These are phyloP conservation scores for Mollisia scopiformis DNA, from an alignment of 2,329 filamentous ascomycete species.

Conservation along the genomic window DNA sequence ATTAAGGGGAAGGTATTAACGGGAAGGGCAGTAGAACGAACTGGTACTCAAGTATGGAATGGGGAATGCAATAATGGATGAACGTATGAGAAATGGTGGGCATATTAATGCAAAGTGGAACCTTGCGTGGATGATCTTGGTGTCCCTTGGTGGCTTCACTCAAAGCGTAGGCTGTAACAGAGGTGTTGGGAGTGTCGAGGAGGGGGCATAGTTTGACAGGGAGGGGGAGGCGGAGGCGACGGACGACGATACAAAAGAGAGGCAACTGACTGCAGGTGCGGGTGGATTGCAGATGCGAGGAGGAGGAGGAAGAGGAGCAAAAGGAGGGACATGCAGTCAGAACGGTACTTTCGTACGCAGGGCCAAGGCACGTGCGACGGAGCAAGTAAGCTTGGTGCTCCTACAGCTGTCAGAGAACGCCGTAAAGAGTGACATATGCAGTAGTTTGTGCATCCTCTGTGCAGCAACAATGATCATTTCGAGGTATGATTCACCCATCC, in stretches of 20 bases:
- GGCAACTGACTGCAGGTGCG: background rate
- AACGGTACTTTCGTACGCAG: no score
- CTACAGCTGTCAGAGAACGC: no score
- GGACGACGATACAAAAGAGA: background rate
- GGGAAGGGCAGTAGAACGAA: constrained; percentile 8
- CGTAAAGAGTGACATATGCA: no score
- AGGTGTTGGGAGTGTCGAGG: constrained; percentile 19
- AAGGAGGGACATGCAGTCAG: no score
- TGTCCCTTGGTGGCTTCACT: constrained; percentile 15
- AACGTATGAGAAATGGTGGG: constrained; percentile 15
- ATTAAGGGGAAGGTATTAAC: constrained; percentile 17
- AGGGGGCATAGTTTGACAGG: constrained; percentile 12
- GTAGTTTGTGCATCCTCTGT: no score
- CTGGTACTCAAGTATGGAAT: constrained; percentile 10
- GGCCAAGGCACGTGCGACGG: background rate
- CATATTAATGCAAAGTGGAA: constrained; percentile 22
- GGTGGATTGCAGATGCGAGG: background rate
- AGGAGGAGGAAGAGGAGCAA: background rate
- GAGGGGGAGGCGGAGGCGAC: background rate
- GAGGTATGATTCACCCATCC: no score
- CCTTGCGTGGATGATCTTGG: background rate
- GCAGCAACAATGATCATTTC: no score
- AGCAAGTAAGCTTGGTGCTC: background rate
- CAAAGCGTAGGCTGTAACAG: constrained; percentile 26
- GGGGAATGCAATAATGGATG: constrained; percentile 28